These are phyloP conservation scores for Lachnellula arida DNA, from an alignment of 2,329 filamentous ascomycete species.

Conservation along the genomic window DNA sequence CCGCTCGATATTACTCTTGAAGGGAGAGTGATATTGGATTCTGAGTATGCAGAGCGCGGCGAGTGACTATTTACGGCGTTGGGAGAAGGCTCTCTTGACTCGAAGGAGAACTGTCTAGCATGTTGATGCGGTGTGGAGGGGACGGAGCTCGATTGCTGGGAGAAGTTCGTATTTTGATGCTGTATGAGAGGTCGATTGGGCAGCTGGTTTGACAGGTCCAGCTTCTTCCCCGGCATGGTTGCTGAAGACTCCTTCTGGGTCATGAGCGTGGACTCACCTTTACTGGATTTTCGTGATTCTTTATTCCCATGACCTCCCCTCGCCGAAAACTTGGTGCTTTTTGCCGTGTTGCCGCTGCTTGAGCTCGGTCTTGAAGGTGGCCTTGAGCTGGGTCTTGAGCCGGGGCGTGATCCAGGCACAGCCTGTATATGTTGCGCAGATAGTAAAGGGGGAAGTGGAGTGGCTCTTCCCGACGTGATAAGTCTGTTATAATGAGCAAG, in stretches of 20 bases:
- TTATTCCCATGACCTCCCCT: slow-evolving; percentile 54
- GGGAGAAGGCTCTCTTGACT: slow-evolving; percentile 77
- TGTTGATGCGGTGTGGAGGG: slow-evolving; percentile 91
- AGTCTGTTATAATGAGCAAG: slow-evolving; percentile 63
- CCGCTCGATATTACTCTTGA: slow-evolving; percentile 58
- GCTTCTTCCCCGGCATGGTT: slow-evolving; percentile 31
- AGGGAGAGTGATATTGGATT: slow-evolving; percentile 71
- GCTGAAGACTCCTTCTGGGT: slow-evolving; percentile 48
- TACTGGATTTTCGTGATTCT: slow-evolving; percentile 50
- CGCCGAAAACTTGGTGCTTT: slow-evolving; percentile 45
- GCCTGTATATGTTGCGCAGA: slow-evolving; percentile 53
- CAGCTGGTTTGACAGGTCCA: slow-evolving; percentile 27
- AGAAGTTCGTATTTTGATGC: slow-evolving; percentile 45
- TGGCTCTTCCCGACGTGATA: slow-evolving; percentile 46
- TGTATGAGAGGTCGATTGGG: slow-evolving; percentile 31
- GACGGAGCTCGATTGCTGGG: slow-evolving; percentile 78
- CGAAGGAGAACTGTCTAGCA: slow-evolving; percentile 74
- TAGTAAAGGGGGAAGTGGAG: slow-evolving; percentile 50
- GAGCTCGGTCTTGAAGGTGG: slow-evolving; percentile 45
- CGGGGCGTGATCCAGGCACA: slow-evolving; percentile 45
- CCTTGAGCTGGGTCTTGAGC: slow-evolving; percentile 34
- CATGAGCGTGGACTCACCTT: slow-evolving; percentile 58
- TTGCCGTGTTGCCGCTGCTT: slow-evolving; percentile 36
- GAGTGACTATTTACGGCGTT: slow-evolving; percentile 73
- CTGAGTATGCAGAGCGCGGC: slow-evolving; percentile 84